These are phyloP conservation scores for Neohortaea acidophila DNA, from an alignment of 495 filamentous ascomycete genomes.

Conservation along the genomic window DNA sequence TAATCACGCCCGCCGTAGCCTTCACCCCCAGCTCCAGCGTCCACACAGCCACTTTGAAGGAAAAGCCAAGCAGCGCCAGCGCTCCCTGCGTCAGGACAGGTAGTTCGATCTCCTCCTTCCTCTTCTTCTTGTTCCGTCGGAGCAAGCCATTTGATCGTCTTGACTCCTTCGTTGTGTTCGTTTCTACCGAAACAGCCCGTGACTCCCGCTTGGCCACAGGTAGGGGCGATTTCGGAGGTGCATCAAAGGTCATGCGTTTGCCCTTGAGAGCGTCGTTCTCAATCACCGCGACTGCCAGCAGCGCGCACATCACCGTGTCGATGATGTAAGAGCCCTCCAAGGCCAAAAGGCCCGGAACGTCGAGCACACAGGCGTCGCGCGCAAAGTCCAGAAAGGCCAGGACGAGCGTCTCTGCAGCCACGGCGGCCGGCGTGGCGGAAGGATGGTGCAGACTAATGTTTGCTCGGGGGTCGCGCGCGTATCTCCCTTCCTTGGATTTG, in stretches of 20 bases:
- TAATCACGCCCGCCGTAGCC: constrained; percentile 1
- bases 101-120: constrained; percentile 11
- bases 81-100: constrained; percentile 4
- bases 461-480: constrained; percentile 7
- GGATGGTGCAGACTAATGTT: constrained; percentile 18
- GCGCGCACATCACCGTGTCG: constrained; percentile 12
- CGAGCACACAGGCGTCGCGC: constrained; percentile 13
- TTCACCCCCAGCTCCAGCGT: constrained; percentile 9
- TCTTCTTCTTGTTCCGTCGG: constrained; percentile 3
- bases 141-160: background rate
- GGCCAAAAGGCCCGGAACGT: constrained; percentile 10
- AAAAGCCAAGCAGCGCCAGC: constrained; percentile 8
- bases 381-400: constrained; percentile 15
- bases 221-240: constrained; percentile 7
- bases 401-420: constrained; percentile 12
- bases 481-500: constrained; percentile 1
- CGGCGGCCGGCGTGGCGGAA: constrained; percentile 13
- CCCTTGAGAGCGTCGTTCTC: constrained; percentile 11
- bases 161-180: background rate
- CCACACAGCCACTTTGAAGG: constrained; percentile 10
- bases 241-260: constrained; percentile 10
- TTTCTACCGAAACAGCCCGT: background rate
- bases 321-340: constrained; percentile 12
- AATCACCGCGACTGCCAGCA: constrained; percentile 15
- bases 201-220: background rate